phyloP scores from a whole-genome alignment of 2,329 filamentous ascomycete species.

The Trichoderma asperellum region DNA sequence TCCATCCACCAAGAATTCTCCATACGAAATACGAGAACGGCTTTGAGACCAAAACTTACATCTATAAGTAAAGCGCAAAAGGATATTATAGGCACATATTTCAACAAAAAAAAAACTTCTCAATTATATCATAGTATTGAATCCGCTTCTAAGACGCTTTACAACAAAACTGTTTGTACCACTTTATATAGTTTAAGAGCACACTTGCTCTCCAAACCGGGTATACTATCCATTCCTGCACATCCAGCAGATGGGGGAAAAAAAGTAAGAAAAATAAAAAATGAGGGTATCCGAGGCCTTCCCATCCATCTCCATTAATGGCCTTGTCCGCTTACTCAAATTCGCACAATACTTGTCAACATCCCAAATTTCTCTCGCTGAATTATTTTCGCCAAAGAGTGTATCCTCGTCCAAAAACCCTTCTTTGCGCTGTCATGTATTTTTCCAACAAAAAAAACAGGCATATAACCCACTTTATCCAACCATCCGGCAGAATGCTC shows the following conservation, averaged over 20 bases:
- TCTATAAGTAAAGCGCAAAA: background rate
- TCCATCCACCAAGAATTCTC: background rate
- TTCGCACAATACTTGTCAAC: background rate
- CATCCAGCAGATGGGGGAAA: background rate
- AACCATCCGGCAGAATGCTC: conserved; percentile 8
- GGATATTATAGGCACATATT: background rate
- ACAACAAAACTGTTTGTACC: background rate
- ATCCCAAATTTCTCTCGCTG: background rate
- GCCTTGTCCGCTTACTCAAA: background rate
- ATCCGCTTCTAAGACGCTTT: background rate
- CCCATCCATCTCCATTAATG: background rate
- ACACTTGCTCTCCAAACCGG: background rate
- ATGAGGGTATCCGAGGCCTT: background rate
- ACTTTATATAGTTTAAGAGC: background rate
- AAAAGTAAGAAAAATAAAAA: background rate
- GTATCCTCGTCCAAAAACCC: background rate
- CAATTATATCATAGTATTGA: background rate
- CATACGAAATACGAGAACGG: background rate
- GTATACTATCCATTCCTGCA: conserved; percentile 25
- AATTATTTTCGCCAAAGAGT: background rate
- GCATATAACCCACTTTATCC: background rate
- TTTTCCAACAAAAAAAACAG: background rate
- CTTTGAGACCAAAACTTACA: background rate
- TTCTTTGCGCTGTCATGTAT: background rate
- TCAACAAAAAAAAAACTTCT: background rate